Conservation (phyloP, 352 stramenopile species). For the Pythium sp. region DNA sequence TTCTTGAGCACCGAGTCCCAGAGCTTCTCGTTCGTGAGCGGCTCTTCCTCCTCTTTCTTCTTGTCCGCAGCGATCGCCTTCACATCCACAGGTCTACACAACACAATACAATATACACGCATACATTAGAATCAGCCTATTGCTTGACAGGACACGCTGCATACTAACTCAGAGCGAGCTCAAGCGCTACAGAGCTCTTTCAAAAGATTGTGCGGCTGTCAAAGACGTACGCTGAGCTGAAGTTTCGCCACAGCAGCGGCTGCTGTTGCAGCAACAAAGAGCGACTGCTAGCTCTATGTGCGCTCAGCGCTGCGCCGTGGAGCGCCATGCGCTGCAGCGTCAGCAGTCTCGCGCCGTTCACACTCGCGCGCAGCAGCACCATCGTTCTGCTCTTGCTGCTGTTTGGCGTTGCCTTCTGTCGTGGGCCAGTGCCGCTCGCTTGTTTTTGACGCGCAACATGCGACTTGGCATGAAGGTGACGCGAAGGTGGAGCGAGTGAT, state of each 20-base stretch:
- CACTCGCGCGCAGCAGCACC: slow-evolving; percentile 11
- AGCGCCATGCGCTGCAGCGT: slow-evolving; percentile 17
- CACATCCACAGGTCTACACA: slow-evolving; percentile 1
- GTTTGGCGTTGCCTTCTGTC: background rate
- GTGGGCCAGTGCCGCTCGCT: slow-evolving; percentile 3
- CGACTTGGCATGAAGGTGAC: background rate
- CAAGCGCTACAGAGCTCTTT: background rate
- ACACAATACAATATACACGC: background rate
- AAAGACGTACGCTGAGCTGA: slow-evolving; percentile 39
- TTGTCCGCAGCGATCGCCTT: slow-evolving; percentile 13
- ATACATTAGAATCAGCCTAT: background rate
- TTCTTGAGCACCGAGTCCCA: slow-evolving; percentile 67
- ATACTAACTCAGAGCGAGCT: background rate
- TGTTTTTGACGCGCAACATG: slow-evolving; percentile 9
- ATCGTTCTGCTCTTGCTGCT: background rate
- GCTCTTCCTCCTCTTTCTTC: slow-evolving; percentile 29
- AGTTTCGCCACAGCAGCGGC: slow-evolving; percentile 18
- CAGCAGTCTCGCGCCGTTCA: slow-evolving; percentile 3
- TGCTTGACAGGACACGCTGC: background rate
- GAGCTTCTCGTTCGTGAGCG: slow-evolving; percentile 67
- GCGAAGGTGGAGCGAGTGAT: background rate
- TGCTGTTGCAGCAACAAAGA: slow-evolving; percentile 4
- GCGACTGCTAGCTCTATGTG: background rate
- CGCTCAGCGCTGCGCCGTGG: background rate
- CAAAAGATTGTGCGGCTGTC: background rate